Conservation (phyloP, 768 basidiomycete genomes). For the Termitomyces sp. region DNA sequence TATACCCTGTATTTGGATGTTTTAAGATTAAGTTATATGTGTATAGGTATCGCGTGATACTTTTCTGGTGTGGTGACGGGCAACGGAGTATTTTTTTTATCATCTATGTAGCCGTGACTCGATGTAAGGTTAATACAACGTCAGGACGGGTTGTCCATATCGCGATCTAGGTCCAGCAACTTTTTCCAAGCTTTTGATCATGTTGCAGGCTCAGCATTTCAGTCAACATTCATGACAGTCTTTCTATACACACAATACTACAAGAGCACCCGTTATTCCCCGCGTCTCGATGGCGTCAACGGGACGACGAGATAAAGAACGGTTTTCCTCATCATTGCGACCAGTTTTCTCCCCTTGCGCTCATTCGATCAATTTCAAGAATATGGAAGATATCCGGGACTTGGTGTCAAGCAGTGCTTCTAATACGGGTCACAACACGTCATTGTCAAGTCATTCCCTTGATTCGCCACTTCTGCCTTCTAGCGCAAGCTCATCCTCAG, state of each 20-base stretch:
- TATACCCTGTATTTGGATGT: constrained; percentile 3
- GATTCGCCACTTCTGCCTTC: constrained; percentile 1
- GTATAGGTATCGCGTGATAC: neutral
- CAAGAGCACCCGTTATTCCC: neutral
- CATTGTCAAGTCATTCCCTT: constrained; percentile 8
- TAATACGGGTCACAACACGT: constrained; percentile 1
- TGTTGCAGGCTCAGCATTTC: constrained; percentile 10
- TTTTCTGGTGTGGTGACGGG: neutral
- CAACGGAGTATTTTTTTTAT: neutral
- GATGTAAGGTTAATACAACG: neutral
- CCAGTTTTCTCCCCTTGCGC: neutral
- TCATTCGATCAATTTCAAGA: constrained; percentile 9
- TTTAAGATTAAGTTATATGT: neutral
- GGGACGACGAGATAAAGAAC: constrained; percentile 1
- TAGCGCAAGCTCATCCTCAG: neutral
- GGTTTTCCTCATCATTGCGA: constrained; percentile 6
- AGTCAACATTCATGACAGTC: constrained; percentile 5
- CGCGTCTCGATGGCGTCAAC: neutral
- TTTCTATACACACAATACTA: neutral
- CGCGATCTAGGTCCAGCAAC: neutral
- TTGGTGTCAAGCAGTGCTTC: constrained; percentile 6
- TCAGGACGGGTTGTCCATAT: neutral
- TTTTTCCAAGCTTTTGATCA: neutral
- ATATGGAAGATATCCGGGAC: constrained; percentile 13
- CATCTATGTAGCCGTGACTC: neutral